Evolutionary conservation across 176 grass and related monocot genomes (phyloP), one percentile per base, ranked within the genome.

Genomic region (Secale cereale): DNA sequence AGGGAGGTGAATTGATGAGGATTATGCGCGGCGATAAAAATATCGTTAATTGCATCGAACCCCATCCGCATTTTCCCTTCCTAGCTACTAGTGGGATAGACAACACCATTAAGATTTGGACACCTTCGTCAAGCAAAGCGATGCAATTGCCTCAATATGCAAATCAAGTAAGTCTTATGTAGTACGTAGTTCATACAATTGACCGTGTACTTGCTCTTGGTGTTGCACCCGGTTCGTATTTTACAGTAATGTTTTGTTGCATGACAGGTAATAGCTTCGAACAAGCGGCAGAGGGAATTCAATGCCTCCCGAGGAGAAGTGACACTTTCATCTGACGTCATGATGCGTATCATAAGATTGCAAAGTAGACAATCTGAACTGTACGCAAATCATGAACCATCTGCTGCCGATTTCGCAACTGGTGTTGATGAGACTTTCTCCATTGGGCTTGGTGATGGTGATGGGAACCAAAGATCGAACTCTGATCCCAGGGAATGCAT

Each of bases 31-130:
- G 86, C 16, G 92, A 97, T 78, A 91, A 85, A 69, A 31, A 74
- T 37, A 69, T 94, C 28, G 92, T 94, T 68, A 97, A 93, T 69
- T 97, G 92, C 65, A 85, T 93, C 2, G 92, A 94, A 72, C 84
- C 92, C 19, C 89, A 97, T 77, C 95, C 95, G 0, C 86, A 84
- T 83, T 91, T 87, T 33, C 90, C 92, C 5, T 92, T 94, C 69
- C 76, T 97, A 60, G 92, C 92, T 88, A 86, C 90, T 39, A 94
- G 95, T 86, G 95, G 95, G 37, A 93, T 92, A 41, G 95, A 90
- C 57, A 90, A 84, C 45, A 93, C 65, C 65, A 61, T 94, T 27
- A 94, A 94, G 76, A 82, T 94, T 33, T 93, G 92, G 95, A 91
- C 88, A 43, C 92, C 95, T 52, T 39, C 74, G 12, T 80, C 88